Evolutionary conservation across 2,329 filamentous ascomycete species (phyloP), one percentile per base, ranked within the genome.

Genomic region (Clonostachys byssicola): DNA sequence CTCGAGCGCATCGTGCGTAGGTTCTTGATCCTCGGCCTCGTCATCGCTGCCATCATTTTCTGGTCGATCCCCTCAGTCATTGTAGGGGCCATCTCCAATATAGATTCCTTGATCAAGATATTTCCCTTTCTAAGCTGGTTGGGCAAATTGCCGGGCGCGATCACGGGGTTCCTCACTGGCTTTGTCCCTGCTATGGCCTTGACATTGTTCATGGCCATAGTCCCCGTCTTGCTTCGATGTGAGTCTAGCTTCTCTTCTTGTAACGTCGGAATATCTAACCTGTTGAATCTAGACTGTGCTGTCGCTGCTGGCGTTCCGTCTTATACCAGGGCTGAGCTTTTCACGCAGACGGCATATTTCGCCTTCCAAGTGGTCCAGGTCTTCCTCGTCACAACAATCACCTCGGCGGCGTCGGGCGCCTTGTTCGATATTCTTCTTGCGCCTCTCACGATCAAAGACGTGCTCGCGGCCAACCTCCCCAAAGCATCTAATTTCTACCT

Each of bases 401-500:
- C 88, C 2, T 92, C 90, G 14, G 85, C 90, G 2, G 92, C 92
- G 10, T 82, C 89, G 4, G 79, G 85, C 7, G 82, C 89, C 0
- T 75, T 83, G 2, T 69, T 77, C 20, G 57, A 81, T 17, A 84
- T 95, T 43, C 71, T 83, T 13, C 38, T 82, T 0, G 56, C 89
- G 5, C 90, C 91, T 1, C 63, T 71, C 3, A 68, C 68, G 0
- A 79, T 83, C 7, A 81, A 89, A 0, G 68, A 63, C 1, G 67
- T 95, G 38, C 75, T 96, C 5, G 86, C 91, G 1, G 60, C 74
- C 14, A 86, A 88, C 49, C 74, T 99, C 6, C 94, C 94, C 16
- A 85, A 81, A 47, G 85, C 90, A 0, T 92, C 91, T 51, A 97
- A 95, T 68, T 95, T 97, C 62, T 99, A 96, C 66, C 85, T 97